Evolutionary conservation across 2,329 filamentous ascomycete genomes (phyloP), one percentile per base, ranked within the genome.

Genomic region (Thyridium curvatum): DNA sequence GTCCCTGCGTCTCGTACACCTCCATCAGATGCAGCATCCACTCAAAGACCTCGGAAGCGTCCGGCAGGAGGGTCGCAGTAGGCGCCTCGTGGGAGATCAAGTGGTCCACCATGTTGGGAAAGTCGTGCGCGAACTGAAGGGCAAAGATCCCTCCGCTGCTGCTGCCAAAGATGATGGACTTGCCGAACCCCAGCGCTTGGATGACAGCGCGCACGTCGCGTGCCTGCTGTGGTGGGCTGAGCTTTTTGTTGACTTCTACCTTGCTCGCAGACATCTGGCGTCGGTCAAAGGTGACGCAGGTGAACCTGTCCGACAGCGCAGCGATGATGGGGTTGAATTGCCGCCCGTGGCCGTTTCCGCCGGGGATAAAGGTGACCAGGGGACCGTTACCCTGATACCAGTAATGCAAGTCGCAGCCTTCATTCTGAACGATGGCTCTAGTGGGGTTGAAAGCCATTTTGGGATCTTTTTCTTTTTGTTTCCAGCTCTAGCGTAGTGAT

Each of bases 251-350:
- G 12, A 40, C 42, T 16, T 41, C 32, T 26, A 50, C 52, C 12
- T 52, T 37, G 45, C 53, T 56, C 13, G 48, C 48, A 13, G 53
- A 56, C 54, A 59, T 59, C 32, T 60, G 57, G 18, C 58, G 57
- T 3, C 57, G 52, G 39, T 60, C 55, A 31, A 58, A 60, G 12
- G 58, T 59, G 14, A 39, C 48, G 47, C 49, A 51, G 18, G 55
- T 59, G 47, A 46, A 60, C 0, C 18, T 30, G 31, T 46, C 41
- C 7, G 53, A 49, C 3, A 60, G 46, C 16, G 47, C 42, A 6
- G 46, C 39, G 18, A 60, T 56, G 17, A 60, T 45, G 18, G 43
- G 30, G 47, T 52, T 45, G 48, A 50, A 61, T 34, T 60, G 58
- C 4, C 45, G 41, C 7, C 55, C 58, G 40, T 58, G 54, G 17